Conservation (phyloP, 2,329 filamentous ascomycete genomes). For the Exophiala spinifera region DNA sequence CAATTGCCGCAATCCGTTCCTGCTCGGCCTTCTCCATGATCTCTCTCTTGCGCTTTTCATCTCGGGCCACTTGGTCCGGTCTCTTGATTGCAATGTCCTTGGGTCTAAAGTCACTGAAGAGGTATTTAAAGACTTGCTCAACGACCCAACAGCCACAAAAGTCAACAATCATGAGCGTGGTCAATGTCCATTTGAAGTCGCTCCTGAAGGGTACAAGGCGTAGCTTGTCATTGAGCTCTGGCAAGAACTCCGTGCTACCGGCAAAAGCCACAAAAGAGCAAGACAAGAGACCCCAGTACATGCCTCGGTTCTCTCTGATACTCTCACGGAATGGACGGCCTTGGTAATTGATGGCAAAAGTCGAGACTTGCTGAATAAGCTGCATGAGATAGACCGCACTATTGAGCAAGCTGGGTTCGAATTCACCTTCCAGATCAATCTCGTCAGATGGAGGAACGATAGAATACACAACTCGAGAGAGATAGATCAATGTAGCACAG, state of each 20-base stretch:
- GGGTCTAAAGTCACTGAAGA: constrained; percentile 87
- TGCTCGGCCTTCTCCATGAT: constrained; percentile 44
- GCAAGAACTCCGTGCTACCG: constrained; percentile 91
- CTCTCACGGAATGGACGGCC: constrained; percentile 95
- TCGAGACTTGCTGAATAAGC: constrained; percentile 97
- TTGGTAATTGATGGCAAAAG: constrained; percentile 99
- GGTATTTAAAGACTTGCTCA: constrained; percentile 76
- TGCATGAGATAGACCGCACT: constrained; percentile 95
- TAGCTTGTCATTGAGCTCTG: constrained; percentile 90
- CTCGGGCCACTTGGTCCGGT: constrained; percentile 78
- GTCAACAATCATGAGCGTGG: constrained; percentile 78
- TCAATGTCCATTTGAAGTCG: constrained; percentile 88
- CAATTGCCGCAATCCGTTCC: constrained; percentile 29
- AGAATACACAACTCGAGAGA: constrained; percentile 81
- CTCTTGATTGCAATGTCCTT: constrained; percentile 88
- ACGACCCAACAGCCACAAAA: constrained; percentile 83
- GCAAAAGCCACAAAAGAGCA: constrained; percentile 89
- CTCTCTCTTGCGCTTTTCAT: constrained; percentile 64
- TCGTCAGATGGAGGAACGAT: constrained; percentile 68
- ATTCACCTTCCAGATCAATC: constrained; percentile 91
- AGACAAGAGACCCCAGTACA: constrained; percentile 94
- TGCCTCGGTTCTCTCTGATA: constrained; percentile 90
- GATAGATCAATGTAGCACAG: constrained; percentile 89
- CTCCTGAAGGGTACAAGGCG: constrained; percentile 83
- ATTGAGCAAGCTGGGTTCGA: constrained; percentile 89